These are phyloP conservation scores for Athelia psychrophila DNA, from an alignment of 1,284 basidiomycete species.

Conservation along the genomic window DNA sequence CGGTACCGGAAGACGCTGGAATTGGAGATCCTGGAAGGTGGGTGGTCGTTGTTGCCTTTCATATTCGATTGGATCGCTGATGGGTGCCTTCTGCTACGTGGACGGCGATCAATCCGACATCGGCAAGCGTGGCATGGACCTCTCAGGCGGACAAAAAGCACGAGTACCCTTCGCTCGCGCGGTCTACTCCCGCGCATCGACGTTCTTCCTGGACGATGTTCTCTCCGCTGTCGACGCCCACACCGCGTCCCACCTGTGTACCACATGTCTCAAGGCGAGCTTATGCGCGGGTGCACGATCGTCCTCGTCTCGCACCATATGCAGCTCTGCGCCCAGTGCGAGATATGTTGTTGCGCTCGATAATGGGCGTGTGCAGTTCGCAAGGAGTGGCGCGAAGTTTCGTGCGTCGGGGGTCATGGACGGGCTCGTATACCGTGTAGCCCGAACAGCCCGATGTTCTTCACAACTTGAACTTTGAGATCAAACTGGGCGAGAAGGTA, in stretches of 20 bases:
- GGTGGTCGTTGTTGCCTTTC: too few relatives aligned
- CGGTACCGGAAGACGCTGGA: slow-evolving; percentile 80
- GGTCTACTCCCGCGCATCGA: slow-evolving; percentile 87
- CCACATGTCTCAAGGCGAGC: slow-evolving; percentile 84
- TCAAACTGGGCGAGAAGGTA: slow-evolving; percentile 75
- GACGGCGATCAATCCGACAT: slow-evolving; percentile 94
- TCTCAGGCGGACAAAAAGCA: slow-evolving; percentile 87
- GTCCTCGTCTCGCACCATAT: slow-evolving; percentile 91
- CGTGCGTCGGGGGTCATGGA: slow-evolving; percentile 64
- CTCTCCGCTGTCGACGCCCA: slow-evolving; percentile 81
- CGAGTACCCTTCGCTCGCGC: slow-evolving; percentile 88
- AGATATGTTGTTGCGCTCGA: slow-evolving; percentile 79
- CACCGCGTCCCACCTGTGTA: slow-evolving; percentile 82
- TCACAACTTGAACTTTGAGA: slow-evolving; percentile 77
- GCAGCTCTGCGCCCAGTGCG: slow-evolving; percentile 68
- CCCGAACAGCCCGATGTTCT: slow-evolving; percentile 83
- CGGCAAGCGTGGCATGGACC: slow-evolving; percentile 72
- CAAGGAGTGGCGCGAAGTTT: slow-evolving; percentile 70
- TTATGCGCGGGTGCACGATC: slow-evolving; percentile 77
- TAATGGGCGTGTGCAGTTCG: slow-evolving; percentile 78
- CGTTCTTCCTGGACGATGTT: slow-evolving; percentile 89
- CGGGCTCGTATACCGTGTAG: slow-evolving; percentile 59
- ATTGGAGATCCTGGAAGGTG: slow-evolving; percentile 79
- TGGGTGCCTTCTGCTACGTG: neutral
- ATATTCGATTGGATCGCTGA: too few relatives aligned